Base-by-base conservation (phyloP, 2,329 filamentous ascomycete genomes). In the Alternaria tenuissima region DNA sequence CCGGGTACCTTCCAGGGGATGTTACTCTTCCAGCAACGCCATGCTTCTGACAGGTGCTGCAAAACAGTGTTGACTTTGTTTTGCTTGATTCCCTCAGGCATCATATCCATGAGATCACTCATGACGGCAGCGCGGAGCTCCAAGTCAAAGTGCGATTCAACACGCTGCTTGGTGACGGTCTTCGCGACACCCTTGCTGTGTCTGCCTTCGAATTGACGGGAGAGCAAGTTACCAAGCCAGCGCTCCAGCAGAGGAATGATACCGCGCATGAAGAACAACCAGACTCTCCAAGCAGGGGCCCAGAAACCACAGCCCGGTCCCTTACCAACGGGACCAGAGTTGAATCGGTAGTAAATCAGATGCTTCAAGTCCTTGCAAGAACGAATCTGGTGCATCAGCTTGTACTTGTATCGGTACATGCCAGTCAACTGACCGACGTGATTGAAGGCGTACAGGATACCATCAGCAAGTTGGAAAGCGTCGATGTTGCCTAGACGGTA, bases 371-470 rank as follows among this genome's bases (percentile, higher is more conserved):
- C 95, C 81, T 99, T 99, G 85, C 95, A 99, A 0, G 95, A 96
- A 71, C 95, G 92, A 72, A 99, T 99, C 80, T 99, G 95, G 78
- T 99, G 95, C 95, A 99, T 99, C 57, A 99, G 86, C 85, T 99
- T 99, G 84, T 99, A 99, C 85, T 99, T 99, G 87, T 99, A 99
- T 62, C 95, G 91, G 81, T 99, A 99, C 95, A 99, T 99, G 77
- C 95, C 95, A 16, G 95, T 99, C 63, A 99, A 84, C 80, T 99
- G 96, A 63, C 95, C 95, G 58, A 99, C 95, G 71, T 99, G 95
- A 81, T 99, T 99, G 83, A 99, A 99, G 18, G 95, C 96, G 72
- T 99, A 99, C n/a, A 98, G 84, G 58, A 99, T 99, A 79, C 95
- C 95, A 79, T 99, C 95, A 4, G 95, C 95, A 66, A 99, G 89